These are phyloP conservation scores for Alternaria dauci DNA, from an alignment of 2,329 filamentous ascomycete genomes.

Conservation along the genomic window DNA sequence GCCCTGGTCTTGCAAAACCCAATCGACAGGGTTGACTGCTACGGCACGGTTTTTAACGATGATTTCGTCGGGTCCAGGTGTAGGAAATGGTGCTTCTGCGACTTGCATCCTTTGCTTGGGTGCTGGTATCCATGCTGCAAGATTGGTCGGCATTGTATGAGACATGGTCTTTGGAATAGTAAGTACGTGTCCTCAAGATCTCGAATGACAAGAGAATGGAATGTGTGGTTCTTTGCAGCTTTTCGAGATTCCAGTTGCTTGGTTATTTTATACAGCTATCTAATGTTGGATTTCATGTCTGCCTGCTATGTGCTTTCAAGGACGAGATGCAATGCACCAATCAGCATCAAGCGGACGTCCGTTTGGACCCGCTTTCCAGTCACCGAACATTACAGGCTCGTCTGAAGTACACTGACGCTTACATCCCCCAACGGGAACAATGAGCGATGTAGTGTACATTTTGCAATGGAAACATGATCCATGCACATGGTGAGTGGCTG, in stretches of 20 bases:
- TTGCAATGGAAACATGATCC: not conserved
- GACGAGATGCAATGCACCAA: not conserved
- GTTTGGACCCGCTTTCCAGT: not conserved
- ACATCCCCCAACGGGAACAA: not conserved
- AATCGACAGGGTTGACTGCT: conserved; percentile 56
- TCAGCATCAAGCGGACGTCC: conserved; percentile 2
- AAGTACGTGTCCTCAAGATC: not conserved
- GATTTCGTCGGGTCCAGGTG: conserved; percentile 49
- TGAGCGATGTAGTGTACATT: not conserved
- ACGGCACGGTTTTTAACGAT: conserved; percentile 52
- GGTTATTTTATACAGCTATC: not conserved
- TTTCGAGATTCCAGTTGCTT: too few relatives aligned
- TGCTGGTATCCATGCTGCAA: conserved; percentile 8
- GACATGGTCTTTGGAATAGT: not conserved
- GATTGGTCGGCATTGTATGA: conserved; percentile 2
- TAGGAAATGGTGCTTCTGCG: conserved; percentile 39
- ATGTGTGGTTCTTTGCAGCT: not conserved
- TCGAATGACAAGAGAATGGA: not conserved
- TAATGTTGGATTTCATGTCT: not conserved
- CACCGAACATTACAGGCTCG: not conserved
- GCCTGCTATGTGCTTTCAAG: not conserved
- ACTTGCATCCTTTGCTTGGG: conserved; percentile 41
- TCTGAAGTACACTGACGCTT: not conserved
- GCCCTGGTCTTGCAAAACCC: conserved; percentile 45
- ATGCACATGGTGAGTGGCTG: not conserved